Percentiles rank a stretch among this genome's conserved stretches.
These are phyloP conservation scores for Didymella sp. DNA, from an alignment of 2,329 filamentous ascomycete species.

Conservation along the genomic window DNA sequence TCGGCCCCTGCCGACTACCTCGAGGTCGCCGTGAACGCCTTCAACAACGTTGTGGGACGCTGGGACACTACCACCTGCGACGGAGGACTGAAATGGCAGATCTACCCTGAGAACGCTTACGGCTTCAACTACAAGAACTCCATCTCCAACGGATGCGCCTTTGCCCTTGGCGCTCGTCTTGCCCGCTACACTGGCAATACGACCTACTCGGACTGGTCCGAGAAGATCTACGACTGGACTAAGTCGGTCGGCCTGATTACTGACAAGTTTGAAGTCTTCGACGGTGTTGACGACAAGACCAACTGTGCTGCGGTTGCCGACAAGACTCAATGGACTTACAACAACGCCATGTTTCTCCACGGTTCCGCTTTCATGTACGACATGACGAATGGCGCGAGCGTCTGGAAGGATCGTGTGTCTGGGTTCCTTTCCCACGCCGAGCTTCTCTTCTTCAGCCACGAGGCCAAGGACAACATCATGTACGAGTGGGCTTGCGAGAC, in stretches of 20 bases:
- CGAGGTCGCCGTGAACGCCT: slow-evolving; percentile 72
- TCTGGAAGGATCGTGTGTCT: slow-evolving; percentile 66
- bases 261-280: slow-evolving; percentile 60
- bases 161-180: slow-evolving; percentile 79
- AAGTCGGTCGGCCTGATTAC: slow-evolving; percentile 59
- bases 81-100: slow-evolving; percentile 83
- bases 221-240: slow-evolving; percentile 68
- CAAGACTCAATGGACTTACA: slow-evolving; percentile 65
- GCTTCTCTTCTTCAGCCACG: slow-evolving; percentile 62
- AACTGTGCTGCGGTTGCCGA: slow-evolving; percentile 60
- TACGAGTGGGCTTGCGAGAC: slow-evolving; percentile 72
- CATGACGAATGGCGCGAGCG: slow-evolving; percentile 49
- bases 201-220: slow-evolving; percentile 66
- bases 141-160: slow-evolving; percentile 81
- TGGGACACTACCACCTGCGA: slow-evolving; percentile 74
- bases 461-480: slow-evolving; percentile 62
- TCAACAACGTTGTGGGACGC: slow-evolving; percentile 71
- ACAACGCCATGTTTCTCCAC: slow-evolving; percentile 62
- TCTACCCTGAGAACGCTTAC: slow-evolving; percentile 73
- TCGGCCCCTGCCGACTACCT: slow-evolving; percentile 62
- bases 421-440: slow-evolving; percentile 63
- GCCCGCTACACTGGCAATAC: slow-evolving; percentile 72
- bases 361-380: slow-evolving; percentile 66
- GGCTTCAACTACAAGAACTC: slow-evolving; percentile 86
- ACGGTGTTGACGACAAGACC: slow-evolving; percentile 60